Conservation (phyloP, 768 basidiomycete species). For the Ramaria rubella region DNA sequence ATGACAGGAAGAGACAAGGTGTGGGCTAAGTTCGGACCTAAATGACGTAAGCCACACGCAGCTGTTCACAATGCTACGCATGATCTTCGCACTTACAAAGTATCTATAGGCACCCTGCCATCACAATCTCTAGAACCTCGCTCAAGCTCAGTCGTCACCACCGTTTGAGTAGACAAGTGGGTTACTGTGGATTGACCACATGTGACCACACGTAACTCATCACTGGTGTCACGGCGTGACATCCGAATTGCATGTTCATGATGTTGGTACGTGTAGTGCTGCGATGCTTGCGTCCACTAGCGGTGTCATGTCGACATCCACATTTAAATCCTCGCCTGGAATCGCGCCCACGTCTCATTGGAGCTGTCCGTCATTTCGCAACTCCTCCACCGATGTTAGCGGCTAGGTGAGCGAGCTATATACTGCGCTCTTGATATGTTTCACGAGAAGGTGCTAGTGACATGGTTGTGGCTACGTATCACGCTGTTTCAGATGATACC, state of each 20-base stretch:
- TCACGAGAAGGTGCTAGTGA: conserved; percentile 29
- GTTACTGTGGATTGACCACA: too few relatives aligned
- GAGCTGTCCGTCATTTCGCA: conserved; percentile 2
- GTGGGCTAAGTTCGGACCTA: too few relatives aligned
- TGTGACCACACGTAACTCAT: not conserved
- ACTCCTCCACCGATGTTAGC: conserved; percentile 14
- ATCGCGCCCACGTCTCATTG: not conserved
- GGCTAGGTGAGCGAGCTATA: conserved; percentile 1
- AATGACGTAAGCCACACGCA: not conserved
- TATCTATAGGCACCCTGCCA: too few relatives aligned
- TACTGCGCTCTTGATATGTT: not conserved
- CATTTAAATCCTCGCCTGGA: not conserved
- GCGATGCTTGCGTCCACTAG: not conserved
- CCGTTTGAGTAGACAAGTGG: too few relatives aligned
- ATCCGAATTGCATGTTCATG: not conserved
- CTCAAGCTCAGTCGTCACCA: too few relatives aligned
- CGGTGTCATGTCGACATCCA: not conserved
- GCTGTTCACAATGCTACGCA: not conserved
- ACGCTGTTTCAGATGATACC: conserved; percentile 61
- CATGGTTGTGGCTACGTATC: conserved; percentile 61
- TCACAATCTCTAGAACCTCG: too few relatives aligned
- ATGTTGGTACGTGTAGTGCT: not conserved
- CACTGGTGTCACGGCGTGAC: not conserved
- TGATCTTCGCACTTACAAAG: too few relatives aligned
- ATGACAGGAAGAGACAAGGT: not conserved